Base-by-base conservation (phyloP, 2,329 filamentous ascomycete species). In the Fonsecaea multimorphosa region DNA sequence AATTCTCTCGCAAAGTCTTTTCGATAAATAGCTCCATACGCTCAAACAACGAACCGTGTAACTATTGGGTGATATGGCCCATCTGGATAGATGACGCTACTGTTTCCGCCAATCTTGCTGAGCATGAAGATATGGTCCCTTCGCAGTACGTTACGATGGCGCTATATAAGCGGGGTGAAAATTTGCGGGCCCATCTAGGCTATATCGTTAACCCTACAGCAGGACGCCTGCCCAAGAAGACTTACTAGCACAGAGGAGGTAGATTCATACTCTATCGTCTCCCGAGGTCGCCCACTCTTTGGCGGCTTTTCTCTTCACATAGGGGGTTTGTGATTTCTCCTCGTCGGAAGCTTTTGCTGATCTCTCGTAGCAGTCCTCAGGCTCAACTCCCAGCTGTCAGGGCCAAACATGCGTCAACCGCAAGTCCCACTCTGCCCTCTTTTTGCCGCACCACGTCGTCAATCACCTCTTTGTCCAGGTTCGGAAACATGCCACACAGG, bases 361-460 rank as follows among this genome's bases (percentile, higher is more conserved):
- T 7, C 12, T 49, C 38, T 49, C 5, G 38, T n/a, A 40, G 38
- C 19, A 22, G 24, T 31, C 55, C 56, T 32, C 7, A 12, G n/a
- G 31, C 8, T 62, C 55, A 73, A 61, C 65, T 56, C 19, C 71
- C 79, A 52, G 79, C 76, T 69, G 83, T 86, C 64, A 95, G 81
- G 68, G 91, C 90, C 71, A 95, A 85, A 77, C 91, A 95, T 55
- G 91, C 91, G 78, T 95, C 91, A 46, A 95, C 91, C n/a, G 91
- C 91, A 72, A 92, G 81, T 44, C 91, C 91, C 73, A 95, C 91
- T 78, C 91, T 93, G 76, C 95, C 96, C 78, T 97, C 90, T 80
- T 99, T 97, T 81, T 96, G 88, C 76, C 94, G 89, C 29, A 99
- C 95, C 46, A 99, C 95, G 80, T 99, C 95, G 73, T 93, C 93